Evolutionary conservation across 2,329 filamentous ascomycete genomes (phyloP).

Genomic region (Cladosporium sp.): DNA sequence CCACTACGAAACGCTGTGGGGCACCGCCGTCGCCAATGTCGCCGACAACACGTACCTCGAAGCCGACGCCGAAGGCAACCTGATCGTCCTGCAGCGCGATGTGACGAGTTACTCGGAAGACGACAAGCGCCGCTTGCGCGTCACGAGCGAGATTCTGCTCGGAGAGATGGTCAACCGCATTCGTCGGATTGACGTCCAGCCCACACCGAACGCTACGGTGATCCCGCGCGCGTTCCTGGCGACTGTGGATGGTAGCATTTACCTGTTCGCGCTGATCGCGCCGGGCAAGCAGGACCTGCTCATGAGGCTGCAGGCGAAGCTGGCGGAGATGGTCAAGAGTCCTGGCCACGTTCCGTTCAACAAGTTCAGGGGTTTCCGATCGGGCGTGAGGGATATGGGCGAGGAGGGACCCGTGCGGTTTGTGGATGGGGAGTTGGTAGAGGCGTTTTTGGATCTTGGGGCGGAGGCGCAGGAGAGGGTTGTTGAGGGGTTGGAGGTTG

Average conservation of each 20-base stretch:
- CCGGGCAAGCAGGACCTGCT: slow-evolving; percentile 73
- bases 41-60: slow-evolving; percentile 76
- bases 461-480: slow-evolving; percentile 59
- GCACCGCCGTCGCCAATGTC: slow-evolving; percentile 73
- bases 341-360: slow-evolving; percentile 76
- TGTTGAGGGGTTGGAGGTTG: slow-evolving; percentile 51
- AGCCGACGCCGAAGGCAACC: slow-evolving; percentile 83
- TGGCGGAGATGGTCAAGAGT: slow-evolving; percentile 66
- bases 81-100: slow-evolving; percentile 78
- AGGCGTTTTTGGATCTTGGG: slow-evolving; percentile 74
- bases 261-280: slow-evolving; percentile 80
- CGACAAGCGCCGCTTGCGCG: slow-evolving; percentile 68
- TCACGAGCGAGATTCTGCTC: slow-evolving; percentile 78
- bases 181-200: slow-evolving; percentile 67
- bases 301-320: slow-evolving; percentile 73
- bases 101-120: slow-evolving; percentile 70
- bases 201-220: slow-evolving; percentile 65
- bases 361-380: slow-evolving; percentile 79
- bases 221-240: slow-evolving; percentile 82
- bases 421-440: slow-evolving; percentile 87
- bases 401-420: slow-evolving; percentile 80
- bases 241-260: slow-evolving; percentile 89
- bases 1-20: slow-evolving; percentile 80
- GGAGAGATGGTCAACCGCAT: slow-evolving; percentile 95
- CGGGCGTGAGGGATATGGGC: slow-evolving; percentile 59